Conservation (phyloP, 805 yeast species). For the Cyberlindnera euphorbiiphila region DNA sequence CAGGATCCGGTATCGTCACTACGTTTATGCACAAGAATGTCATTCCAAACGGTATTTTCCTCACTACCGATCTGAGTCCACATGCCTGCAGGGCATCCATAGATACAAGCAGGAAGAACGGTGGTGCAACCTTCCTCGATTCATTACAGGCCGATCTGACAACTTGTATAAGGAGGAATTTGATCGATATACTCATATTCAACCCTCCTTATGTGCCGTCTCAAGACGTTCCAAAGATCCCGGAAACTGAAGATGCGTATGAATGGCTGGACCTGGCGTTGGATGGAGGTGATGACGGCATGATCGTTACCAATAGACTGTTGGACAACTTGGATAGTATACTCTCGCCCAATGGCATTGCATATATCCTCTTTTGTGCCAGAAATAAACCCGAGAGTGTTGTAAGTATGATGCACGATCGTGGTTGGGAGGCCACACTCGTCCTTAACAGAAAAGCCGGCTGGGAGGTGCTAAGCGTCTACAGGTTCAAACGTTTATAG, state of each 20-base stretch:
- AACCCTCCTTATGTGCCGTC: constrained; percentile 98
- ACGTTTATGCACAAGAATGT: constrained; percentile 66
- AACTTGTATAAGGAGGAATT: constrained; percentile 38
- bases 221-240: constrained; percentile 61
- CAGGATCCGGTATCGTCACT: constrained; percentile 88
- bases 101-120: constrained; percentile 39
- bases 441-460: constrained; percentile 80
- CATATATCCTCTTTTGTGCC: constrained; percentile 89
- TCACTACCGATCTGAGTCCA: constrained; percentile 80
- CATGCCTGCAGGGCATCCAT: constrained; percentile 59
- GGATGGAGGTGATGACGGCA: constrained; percentile 86
- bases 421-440: constrained; percentile 51
- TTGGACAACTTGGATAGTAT: constrained; percentile 49
- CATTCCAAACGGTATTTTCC: constrained; percentile 45
- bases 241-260: constrained; percentile 44
- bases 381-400: constrained; percentile 76
- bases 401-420: constrained; percentile 39
- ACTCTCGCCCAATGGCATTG: constrained; percentile 62
- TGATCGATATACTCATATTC: constrained; percentile 73
- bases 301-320: constrained; percentile 73
- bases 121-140: constrained; percentile 36
- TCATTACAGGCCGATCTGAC: constrained; percentile 57
- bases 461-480: constrained; percentile 86
- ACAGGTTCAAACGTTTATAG: constrained; percentile 45
- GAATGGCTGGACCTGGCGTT: constrained; percentile 88